Percentiles rank a stretch among this genome's conserved stretches.
phyloP scores from a whole-genome alignment of 148 eudicot species.

The Spergularia marina region DNA sequence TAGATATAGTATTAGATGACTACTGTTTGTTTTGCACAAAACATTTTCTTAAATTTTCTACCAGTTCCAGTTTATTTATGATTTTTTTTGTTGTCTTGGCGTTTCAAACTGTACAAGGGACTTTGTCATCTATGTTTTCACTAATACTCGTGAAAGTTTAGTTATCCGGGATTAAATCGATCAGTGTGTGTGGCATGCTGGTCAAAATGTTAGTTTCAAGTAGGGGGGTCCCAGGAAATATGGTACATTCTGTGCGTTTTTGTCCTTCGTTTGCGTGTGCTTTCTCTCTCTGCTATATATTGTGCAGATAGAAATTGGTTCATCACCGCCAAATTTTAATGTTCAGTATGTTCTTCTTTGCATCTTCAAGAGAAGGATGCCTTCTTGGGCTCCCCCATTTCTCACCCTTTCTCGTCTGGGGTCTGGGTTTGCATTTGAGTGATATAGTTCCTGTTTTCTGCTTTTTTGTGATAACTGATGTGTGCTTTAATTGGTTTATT shows the following conservation, averaged over 20 bases:
- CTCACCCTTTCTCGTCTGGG: background rate
- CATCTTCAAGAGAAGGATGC: background rate
- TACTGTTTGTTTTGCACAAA: background rate
- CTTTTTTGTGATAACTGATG: constrained; percentile 8
- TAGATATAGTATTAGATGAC: too few species aligned
- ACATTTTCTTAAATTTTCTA: background rate
- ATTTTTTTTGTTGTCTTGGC: background rate
- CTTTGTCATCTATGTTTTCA: background rate
- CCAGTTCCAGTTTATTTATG: background rate
- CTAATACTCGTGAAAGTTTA: background rate
- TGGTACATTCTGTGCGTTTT: background rate
- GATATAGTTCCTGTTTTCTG: constrained; percentile 7
- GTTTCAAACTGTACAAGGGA: background rate
- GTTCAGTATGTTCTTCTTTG: background rate
- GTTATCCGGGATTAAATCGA: background rate
- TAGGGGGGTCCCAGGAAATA: background rate
- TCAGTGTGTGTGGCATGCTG: background rate
- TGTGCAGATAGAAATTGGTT: too few species aligned
- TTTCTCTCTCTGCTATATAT: background rate
- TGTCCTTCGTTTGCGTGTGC: background rate
- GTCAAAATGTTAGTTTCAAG: background rate
- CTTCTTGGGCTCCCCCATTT: background rate
- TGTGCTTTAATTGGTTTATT: constrained; percentile 13
- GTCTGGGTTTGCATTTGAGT: background rate
- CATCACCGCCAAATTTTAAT: too few species aligned